phyloP scores from a whole-genome alignment of 1,284 basidiomycete genomes.

The Microstroma glucosiphilum region DNA sequence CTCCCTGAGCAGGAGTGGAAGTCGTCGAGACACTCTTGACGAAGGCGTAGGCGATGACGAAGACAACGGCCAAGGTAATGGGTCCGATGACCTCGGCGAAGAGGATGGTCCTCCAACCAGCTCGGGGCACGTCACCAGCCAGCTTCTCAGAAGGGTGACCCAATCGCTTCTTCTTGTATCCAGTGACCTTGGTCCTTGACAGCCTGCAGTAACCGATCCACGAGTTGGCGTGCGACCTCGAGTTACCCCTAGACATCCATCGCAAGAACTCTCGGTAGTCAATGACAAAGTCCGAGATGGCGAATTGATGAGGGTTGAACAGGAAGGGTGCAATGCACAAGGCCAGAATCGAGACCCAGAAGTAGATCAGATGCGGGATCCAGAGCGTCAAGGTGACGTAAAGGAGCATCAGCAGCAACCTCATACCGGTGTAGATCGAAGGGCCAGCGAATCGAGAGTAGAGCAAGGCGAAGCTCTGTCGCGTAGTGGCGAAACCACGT shows the following conservation, averaged over 20 bases:
- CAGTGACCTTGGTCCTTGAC: slow-evolving; percentile 49
- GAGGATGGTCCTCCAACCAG: slow-evolving; percentile 48
- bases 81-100: slow-evolving; percentile 46
- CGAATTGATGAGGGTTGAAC: slow-evolving; percentile 51
- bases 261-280: slow-evolving; percentile 51
- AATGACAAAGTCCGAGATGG: slow-evolving; percentile 49
- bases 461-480: slow-evolving; percentile 47
- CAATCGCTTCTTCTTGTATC: slow-evolving; percentile 51
- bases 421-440: slow-evolving; percentile 50
- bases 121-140: slow-evolving; percentile 46
- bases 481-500: slow-evolving; percentile 49
- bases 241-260: slow-evolving; percentile 51
- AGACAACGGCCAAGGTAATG: slow-evolving; percentile 45
- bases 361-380: slow-evolving; percentile 51
- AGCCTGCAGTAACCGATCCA: slow-evolving; percentile 52
- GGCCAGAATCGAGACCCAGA: slow-evolving; percentile 49
- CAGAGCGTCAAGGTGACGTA: slow-evolving; percentile 50
- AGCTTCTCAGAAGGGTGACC: slow-evolving; percentile 51
- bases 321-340: slow-evolving; percentile 50
- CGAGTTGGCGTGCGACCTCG: slow-evolving; percentile 50
- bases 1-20: slow-evolving; percentile 55
- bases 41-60: slow-evolving; percentile 48
- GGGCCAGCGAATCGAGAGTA: slow-evolving; percentile 50
- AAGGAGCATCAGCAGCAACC: slow-evolving; percentile 43
- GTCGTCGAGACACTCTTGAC: slow-evolving; percentile 48